Base-by-base conservation (phyloP, 2,329 filamentous ascomycete species). In the Emmonsia crescens region DNA sequence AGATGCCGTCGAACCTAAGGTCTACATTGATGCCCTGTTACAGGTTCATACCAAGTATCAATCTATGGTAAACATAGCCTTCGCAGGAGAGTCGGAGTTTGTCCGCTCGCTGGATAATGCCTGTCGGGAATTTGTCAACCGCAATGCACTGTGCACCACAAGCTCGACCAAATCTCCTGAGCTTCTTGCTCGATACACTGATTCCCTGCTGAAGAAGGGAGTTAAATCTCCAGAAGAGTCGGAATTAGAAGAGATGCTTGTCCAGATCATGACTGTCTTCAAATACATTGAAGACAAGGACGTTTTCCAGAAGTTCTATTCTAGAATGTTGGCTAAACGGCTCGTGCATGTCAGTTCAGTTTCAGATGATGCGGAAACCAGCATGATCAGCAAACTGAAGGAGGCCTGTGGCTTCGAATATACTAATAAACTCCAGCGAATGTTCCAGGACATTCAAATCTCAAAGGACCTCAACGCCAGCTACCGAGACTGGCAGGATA, bases 221-320 rank as follows among this genome's bases (percentile, higher is more conserved):
- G 89, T 89, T 36, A 95, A 92, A 68, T 91, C 91, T 68, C 90
- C 91, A 16, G 94, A 97, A 72, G 94, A 99, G 72, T 88, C 89
- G 38, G 93, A 99, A 71, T 83, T 97, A 69, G 94, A 99, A 77
- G 87, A 88, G 67, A 88, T 91, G 38, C 80, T 97, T 36, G 86
- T 85, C 24, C 90, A 96, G 74, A 94, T 99, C 70, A 99, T 99
- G 94, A 96, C 93, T 1, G 91, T 99, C 61, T 99, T 99, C 84
- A 97, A 97, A 79, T 99, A 99, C 76, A 97, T 99, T 66, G 94
- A 99, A 74, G 95, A 99, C 77, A 99, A 99, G 81, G 94, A 99
- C 71, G 95, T 99, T 5, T 99, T 99, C 83, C 94, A 97, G 76
- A 99, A 97, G 76, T 99, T 96, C 77, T 99, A 99, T 78, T 96